phyloP scores from a whole-genome alignment of 1,284 basidiomycete genomes.

The Microbotryum intermedium region DNA sequence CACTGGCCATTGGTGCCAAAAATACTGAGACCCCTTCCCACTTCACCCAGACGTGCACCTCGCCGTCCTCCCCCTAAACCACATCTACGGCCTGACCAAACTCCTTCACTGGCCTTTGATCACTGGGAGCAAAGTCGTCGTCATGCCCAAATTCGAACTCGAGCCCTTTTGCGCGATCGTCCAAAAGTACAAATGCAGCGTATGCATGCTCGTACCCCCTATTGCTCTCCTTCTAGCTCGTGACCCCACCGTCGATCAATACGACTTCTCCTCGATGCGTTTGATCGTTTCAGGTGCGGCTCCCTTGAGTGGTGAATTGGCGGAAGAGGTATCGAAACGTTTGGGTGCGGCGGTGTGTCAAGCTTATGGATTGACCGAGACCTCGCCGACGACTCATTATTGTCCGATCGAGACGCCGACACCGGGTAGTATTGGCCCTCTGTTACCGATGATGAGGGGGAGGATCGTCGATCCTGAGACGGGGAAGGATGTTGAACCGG shows the following conservation, averaged over 20 bases:
- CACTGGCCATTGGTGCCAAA: slow-evolving; percentile 16
- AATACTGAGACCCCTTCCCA: background rate
- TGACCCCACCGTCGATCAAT: slow-evolving; percentile 54
- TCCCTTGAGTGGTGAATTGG: slow-evolving; percentile 59
- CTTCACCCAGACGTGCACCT: slow-evolving; percentile 22
- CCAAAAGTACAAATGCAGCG: slow-evolving; percentile 56
- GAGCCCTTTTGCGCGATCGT: slow-evolving; percentile 58
- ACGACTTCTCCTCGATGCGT: slow-evolving; percentile 56
- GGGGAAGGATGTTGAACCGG: slow-evolving; percentile 43
- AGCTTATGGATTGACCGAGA: slow-evolving; percentile 71
- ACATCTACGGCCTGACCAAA: slow-evolving; percentile 38
- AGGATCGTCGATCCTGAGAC: slow-evolving; percentile 58
- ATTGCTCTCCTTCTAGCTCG: slow-evolving; percentile 63
- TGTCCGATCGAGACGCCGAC: slow-evolving; percentile 40
- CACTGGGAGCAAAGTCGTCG: slow-evolving; percentile 52
- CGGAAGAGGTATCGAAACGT: slow-evolving; percentile 45
- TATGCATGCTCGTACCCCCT: slow-evolving; percentile 68
- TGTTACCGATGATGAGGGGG: slow-evolving; percentile 70
- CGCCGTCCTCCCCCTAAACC: slow-evolving; percentile 29
- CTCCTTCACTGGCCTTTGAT: slow-evolving; percentile 56
- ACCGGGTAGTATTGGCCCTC: slow-evolving; percentile 57
- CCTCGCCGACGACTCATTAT: slow-evolving; percentile 51
- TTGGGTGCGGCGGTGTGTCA: slow-evolving; percentile 39
- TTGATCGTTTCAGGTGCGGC: slow-evolving; percentile 70
- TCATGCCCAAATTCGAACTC: slow-evolving; percentile 68